A percentile compares a stretch with the other conserved stretches of the same genome.
Evolutionary conservation across 805 yeast genomes (phyloP).

Genomic region (Lachancea thermotolerans): DNA sequence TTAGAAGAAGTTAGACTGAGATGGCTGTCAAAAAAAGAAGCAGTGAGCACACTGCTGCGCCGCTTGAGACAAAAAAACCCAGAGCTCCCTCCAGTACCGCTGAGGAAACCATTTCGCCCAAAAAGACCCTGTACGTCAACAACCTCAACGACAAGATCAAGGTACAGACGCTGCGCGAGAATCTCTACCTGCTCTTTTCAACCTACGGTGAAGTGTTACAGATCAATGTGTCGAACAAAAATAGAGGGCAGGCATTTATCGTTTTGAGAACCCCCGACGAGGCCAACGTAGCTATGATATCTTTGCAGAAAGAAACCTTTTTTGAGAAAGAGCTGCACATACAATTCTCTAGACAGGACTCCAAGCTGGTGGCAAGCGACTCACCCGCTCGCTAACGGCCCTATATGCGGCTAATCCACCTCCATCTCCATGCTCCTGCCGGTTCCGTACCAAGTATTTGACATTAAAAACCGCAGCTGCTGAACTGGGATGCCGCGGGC

Average conservation of each 20-base stretch:
- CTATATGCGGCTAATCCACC: neutral
- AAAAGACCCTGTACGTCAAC: slow-evolving; percentile 49
- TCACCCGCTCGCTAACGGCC: neutral
- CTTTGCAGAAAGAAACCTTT: slow-evolving; percentile 41
- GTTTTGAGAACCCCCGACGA: slow-evolving; percentile 42
- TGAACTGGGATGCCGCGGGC: too few relatives aligned
- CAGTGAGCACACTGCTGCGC: neutral
- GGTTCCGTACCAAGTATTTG: too few relatives aligned
- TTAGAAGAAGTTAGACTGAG: too few relatives aligned
- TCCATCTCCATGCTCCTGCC: too few relatives aligned
- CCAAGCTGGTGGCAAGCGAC: slow-evolving; percentile 1
- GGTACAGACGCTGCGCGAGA: slow-evolving; percentile 39
- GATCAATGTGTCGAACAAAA: slow-evolving; percentile 38
- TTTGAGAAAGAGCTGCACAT: slow-evolving; percentile 48
- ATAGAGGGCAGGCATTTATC: slow-evolving; percentile 65
- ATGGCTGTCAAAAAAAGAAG: neutral
- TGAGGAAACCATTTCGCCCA: slow-evolving; percentile 15
- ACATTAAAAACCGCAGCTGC: too few relatives aligned
- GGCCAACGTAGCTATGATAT: slow-evolving; percentile 45
- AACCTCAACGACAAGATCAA: slow-evolving; percentile 55
- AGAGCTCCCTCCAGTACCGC: neutral
- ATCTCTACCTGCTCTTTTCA: slow-evolving; percentile 51
- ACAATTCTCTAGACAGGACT: slow-evolving; percentile 34
- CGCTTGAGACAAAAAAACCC: slow-evolving; percentile 6
- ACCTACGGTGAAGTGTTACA: slow-evolving; percentile 61